phyloP scores from a whole-genome alignment of 257 asterid genomes.

The Linaria vulgaris region DNA sequence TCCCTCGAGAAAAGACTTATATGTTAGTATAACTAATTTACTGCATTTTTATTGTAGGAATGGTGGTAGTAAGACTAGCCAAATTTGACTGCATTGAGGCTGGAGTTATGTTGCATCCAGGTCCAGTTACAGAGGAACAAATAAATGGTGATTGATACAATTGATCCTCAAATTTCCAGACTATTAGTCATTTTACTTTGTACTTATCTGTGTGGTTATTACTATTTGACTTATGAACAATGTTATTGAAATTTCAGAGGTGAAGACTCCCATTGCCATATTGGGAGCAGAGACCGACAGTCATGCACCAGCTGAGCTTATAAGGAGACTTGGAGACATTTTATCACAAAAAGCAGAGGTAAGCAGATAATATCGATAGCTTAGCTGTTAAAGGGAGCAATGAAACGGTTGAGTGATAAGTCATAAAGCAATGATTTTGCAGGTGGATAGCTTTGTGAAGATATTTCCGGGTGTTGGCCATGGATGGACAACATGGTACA shows the following conservation, averaged over 20 bases:
- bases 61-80: conserved; percentile 49
- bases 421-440: conserved; percentile 15
- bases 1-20: too few species aligned
- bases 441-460: conserved; percentile 66
- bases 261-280: conserved; percentile 53
- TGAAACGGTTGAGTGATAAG: background rate
- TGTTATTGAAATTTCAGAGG: conserved; percentile 41
- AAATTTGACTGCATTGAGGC: conserved; percentile 52
- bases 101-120: conserved; percentile 71
- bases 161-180: background rate
- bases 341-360: conserved; percentile 50
- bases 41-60: conserved; percentile 35
- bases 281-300: conserved; percentile 62
- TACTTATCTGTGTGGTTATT: background rate
- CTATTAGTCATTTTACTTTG: background rate
- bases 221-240: background rate
- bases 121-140: conserved; percentile 53
- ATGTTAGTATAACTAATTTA: too few species aligned
- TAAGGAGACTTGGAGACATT: conserved; percentile 36
- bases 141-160: conserved; percentile 45
- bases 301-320: conserved; percentile 41
- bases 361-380: too few species aligned
- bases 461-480: conserved; percentile 62
- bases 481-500: conserved; percentile 63
- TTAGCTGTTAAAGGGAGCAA: too few species aligned